phyloP scores from a whole-genome alignment of 2,329 filamentous ascomycete genomes.

The Elsinoe necatrix region DNA sequence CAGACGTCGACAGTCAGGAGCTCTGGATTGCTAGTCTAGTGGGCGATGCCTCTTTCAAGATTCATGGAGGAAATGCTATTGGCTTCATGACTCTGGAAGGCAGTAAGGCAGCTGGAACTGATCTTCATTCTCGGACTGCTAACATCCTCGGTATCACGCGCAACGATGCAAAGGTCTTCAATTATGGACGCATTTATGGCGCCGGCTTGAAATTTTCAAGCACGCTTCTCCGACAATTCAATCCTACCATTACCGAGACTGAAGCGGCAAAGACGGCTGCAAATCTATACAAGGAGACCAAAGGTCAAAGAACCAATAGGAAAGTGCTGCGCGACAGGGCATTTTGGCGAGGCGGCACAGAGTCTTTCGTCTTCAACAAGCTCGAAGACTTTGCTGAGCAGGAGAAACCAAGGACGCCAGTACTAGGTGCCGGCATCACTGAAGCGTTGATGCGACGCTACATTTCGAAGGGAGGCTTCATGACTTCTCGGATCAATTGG shows the following conservation, averaged over 20 bases:
- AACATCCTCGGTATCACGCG: conserved; percentile 85
- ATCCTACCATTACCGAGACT: conserved; percentile 69
- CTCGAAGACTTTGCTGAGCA: conserved; percentile 97
- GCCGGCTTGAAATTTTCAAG: conserved; percentile 89
- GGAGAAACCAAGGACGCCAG: conserved; percentile 79
- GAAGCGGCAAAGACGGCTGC: conserved; percentile 69
- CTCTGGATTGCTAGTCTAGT: conserved; percentile 96
- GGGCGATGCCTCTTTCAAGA: conserved; percentile 85
- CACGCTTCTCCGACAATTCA: conserved; percentile 86
- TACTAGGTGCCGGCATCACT: conserved; percentile 89
- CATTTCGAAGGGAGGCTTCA: conserved; percentile 80
- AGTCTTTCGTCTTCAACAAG: conserved; percentile 97
- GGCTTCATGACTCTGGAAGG: conserved; percentile 99
- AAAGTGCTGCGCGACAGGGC: conserved; percentile 62
- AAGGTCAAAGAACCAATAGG: conserved; percentile 74
- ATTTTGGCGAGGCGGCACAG: conserved; percentile 94
- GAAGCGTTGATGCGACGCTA: conserved; percentile 86
- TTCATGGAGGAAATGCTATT: conserved; percentile 93
- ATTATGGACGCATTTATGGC: conserved; percentile 98
- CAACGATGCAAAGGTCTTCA: conserved; percentile 96
- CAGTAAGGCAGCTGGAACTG: conserved; percentile 85
- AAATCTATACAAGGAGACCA: conserved; percentile 79
- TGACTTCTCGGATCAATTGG: conserved; percentile 98
- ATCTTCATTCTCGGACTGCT: conserved; percentile 89
- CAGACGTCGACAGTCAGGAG: conserved; percentile 95